Evolutionary conservation across 352 stramenopile species (phyloP), one percentile per base, ranked within the genome.

Genomic region (Phytopythium oedochilum): DNA sequence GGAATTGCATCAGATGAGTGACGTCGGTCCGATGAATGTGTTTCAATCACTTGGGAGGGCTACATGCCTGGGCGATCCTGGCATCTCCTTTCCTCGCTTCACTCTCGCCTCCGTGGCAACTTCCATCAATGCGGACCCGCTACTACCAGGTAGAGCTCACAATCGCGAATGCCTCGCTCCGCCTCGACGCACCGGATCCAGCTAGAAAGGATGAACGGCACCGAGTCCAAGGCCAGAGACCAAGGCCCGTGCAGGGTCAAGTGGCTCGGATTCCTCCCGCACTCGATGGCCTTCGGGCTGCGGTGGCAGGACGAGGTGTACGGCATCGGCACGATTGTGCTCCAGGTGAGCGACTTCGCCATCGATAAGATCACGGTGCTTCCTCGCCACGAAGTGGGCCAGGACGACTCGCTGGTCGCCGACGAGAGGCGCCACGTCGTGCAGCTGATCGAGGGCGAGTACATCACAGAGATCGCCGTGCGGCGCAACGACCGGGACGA

Each of bases 221-320:
- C 14, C 9, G 39, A 3, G 39, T n/a, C n/a, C n/a, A n/a, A n/a
- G n/a, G n/a, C n/a, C n/a, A n/a, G n/a, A n/a, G n/a, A n/a, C n/a
- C n/a, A n/a, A n/a, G n/a, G n/a, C n/a, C n/a, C n/a, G n/a, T n/a
- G n/a, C n/a, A n/a, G n/a, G n/a, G n/a, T 20, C 34, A 55, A 28
- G 48, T 44, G 29, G 48, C 5, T 55, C 28, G 48, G 48, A 2
- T 14, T 55, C 15, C 35, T 55, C 5, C 48, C 48, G 10, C 31
- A 31, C 31, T 15, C 34, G 5, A 29, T 22, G 20, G 0, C 48
- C 14, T 55, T 55, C 32, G 48, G 48, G 10, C 14, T 34, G 48
- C 14, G 31, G 17, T 55, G 48, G 48, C 48, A 55, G 22, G 48
- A 55, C 32, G 48, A 55, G 12, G 48, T 44, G 32, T 55, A 44